Evolutionary conservation across 129 eudicot genomes (phyloP).

Genomic region (sunflower (Helianthus annuus)): HanXRQr2.0-SUNRISE NC_035438.2:41425021-41425520

Average conservation of each 20-base stretch:
- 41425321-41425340: conserved; percentile 99
- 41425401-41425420: conserved; percentile 72
- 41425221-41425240: too few relatives aligned
- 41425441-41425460: conserved; percentile 96
- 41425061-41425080: too few relatives aligned
- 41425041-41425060: too few relatives aligned
- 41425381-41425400: conserved; percentile 75
- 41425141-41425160: too few relatives aligned
- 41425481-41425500: conserved; percentile 84
- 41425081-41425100: too few relatives aligned
- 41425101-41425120: too few relatives aligned
- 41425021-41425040: too few relatives aligned
- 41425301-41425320: conserved; percentile 90
- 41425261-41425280: conserved; percentile 94
- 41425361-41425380: conserved; percentile 99
- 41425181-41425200: too few relatives aligned
- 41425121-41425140: too few relatives aligned
- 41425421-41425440: conserved; percentile 95
- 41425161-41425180: too few relatives aligned
- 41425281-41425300: conserved; percentile 97
- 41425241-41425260: not conserved
- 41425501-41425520: conserved; percentile 77
- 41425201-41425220: too few relatives aligned
- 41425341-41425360: conserved; percentile 96
- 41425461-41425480: conserved; percentile 97